Percentiles rank a stretch among this genome's conserved stretches.
These are phyloP conservation scores for Pseudonitzschia multistriata DNA, from an alignment of 108 stramenopile species.

Conservation along the genomic window DNA sequence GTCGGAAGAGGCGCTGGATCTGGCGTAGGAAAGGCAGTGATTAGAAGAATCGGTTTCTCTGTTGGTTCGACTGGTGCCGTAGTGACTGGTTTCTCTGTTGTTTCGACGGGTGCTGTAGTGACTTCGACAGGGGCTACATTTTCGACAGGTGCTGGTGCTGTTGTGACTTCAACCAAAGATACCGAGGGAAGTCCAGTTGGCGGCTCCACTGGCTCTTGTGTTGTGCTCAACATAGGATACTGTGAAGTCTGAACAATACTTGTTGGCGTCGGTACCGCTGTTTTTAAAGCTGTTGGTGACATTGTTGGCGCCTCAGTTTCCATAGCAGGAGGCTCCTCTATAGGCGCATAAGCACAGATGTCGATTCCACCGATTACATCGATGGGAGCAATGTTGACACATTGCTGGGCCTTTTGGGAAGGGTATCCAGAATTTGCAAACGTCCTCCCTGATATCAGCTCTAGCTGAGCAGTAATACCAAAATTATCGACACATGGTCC, in stretches of 20 bases:
- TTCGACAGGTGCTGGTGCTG: too few relatives aligned
- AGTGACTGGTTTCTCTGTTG: neutral
- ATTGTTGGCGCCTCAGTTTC: neutral
- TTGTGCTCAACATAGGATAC: too few relatives aligned
- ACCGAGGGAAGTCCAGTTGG: neutral
- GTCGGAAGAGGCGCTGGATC: neutral
- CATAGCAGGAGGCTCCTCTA: neutral
- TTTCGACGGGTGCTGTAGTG: neutral
- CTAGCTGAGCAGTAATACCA: neutral
- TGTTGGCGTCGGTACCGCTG: too few relatives aligned
- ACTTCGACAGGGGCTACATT: too few relatives aligned
- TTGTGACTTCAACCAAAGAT: neutral
- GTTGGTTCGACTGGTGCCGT: neutral
- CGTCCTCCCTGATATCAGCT: conserved; percentile 3
- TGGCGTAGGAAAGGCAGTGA: neutral
- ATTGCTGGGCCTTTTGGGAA: conserved; percentile 1
- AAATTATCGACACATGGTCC: neutral
- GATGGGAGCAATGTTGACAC: conserved; percentile 9
- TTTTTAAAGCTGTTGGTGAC: neutral
- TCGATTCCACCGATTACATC: conserved; percentile 4
- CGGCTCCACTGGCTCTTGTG: too few relatives aligned
- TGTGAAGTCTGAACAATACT: neutral
- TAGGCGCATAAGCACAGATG: neutral
- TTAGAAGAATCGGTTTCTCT: too few relatives aligned
- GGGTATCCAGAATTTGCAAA: conserved; percentile 15